Conservation (phyloP, 768 basidiomycete species). For the Mycena vitilis region DNA sequence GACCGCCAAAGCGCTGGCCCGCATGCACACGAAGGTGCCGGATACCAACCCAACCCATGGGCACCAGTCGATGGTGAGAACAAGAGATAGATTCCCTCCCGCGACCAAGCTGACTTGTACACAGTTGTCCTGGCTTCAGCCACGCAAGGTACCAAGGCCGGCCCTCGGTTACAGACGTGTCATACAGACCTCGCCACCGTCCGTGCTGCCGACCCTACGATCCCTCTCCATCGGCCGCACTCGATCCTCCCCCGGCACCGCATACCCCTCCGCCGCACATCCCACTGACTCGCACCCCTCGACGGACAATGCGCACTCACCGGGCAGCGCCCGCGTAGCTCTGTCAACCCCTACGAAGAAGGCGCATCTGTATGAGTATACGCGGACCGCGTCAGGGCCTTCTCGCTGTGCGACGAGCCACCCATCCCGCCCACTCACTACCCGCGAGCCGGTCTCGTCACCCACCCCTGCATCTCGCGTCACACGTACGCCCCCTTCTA, state of each 20-base stretch:
- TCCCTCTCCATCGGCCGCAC: conserved; percentile 11
- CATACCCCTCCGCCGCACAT: background rate
- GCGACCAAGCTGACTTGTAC: background rate
- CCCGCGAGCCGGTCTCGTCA: conserved; percentile 14
- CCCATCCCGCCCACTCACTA: background rate
- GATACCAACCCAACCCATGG: background rate
- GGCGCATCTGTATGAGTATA: background rate
- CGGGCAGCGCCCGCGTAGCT: background rate
- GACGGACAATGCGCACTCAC: background rate
- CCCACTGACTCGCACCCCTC: background rate
- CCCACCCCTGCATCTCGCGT: background rate
- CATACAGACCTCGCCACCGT: background rate
- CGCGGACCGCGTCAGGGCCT: conserved; percentile 5
- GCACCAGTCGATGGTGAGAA: conserved; percentile 12
- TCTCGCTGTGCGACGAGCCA: conserved; percentile 7
- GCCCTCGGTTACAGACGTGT: conserved; percentile 3
- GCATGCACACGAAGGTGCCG: conserved; percentile 8
- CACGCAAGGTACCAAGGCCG: conserved; percentile 1
- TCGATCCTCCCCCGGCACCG: conserved; percentile 1
- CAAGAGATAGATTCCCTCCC: background rate
- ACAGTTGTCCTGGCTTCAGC: conserved; percentile 11
- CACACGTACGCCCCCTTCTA: background rate
- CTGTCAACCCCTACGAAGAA: conserved; percentile 5
- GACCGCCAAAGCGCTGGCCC: conserved; percentile 8
- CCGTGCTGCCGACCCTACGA: background rate